A percentile compares a stretch with the other conserved stretches of the same genome.
phyloP scores from a whole-genome alignment of 2,329 filamentous ascomycete genomes.

The Pestalotiopsis sp. region DNA sequence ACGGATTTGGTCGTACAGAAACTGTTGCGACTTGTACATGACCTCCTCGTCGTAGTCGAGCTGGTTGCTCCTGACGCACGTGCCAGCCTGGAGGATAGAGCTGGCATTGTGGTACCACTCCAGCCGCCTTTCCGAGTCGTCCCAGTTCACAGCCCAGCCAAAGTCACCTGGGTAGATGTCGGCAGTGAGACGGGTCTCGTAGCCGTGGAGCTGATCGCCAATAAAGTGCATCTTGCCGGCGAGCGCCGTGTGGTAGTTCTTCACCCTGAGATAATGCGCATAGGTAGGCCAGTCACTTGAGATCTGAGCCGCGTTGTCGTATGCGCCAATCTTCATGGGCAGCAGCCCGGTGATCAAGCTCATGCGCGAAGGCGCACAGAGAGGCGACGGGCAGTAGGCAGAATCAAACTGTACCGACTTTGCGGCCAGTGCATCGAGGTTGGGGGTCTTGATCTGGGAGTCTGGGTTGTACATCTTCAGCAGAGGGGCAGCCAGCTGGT shows the following conservation, averaged over 20 bases:
- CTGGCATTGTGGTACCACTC: constrained; percentile 98
- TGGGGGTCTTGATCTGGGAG: constrained; percentile 89
- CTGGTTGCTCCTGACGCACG: constrained; percentile 90
- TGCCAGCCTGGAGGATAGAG: constrained; percentile 87
- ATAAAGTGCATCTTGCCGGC: constrained; percentile 99
- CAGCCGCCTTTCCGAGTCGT: constrained; percentile 80
- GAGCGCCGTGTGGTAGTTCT: constrained; percentile 87
- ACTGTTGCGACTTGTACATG: constrained; percentile 89
- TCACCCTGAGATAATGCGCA: constrained; percentile 83
- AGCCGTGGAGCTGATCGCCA: constrained; percentile 91
- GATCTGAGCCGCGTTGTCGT: constrained; percentile 88
- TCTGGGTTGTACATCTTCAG: constrained; percentile 89
- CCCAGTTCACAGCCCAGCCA: constrained; percentile 96
- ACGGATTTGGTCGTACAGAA: constrained; percentile 88
- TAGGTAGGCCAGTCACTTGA: constrained; percentile 86
- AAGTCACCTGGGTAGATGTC: constrained; percentile 96
- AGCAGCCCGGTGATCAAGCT: constrained; percentile 92
- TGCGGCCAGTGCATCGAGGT: constrained; percentile 81
- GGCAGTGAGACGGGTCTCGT: constrained; percentile 88
- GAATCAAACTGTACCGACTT: constrained; percentile 89
- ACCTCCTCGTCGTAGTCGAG: constrained; percentile 96
- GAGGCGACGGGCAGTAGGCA: constrained; percentile 90
- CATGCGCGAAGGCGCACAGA: constrained; percentile 92
- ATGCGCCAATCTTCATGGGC: constrained; percentile 88
- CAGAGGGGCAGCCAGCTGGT: constrained; percentile 88